Conservation (phyloP, 108 stramenopile species). For the Cylindrotheca closterium region DNA sequence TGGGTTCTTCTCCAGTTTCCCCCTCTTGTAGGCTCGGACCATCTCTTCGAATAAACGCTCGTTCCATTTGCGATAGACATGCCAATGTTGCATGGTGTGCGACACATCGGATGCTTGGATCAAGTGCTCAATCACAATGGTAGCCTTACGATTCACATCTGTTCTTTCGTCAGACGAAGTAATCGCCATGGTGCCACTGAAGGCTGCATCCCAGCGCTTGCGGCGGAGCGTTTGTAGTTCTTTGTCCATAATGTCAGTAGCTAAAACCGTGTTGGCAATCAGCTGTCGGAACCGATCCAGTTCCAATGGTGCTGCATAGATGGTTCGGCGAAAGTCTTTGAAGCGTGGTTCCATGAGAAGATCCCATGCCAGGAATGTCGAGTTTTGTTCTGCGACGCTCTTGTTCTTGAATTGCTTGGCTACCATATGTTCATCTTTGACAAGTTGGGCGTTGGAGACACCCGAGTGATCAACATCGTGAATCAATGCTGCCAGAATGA, state of each 20-base stretch:
- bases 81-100: conserved; percentile 59
- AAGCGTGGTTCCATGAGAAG: conserved; percentile 28
- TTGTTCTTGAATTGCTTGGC: conserved; percentile 29
- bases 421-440: conserved; percentile 23
- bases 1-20: conserved; percentile 17
- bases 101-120: conserved; percentile 57
- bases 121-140: conserved; percentile 46
- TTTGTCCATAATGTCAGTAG: conserved; percentile 32
- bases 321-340: conserved; percentile 15
- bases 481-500: conserved; percentile 40
- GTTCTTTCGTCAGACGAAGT: background rate
- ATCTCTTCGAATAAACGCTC: conserved; percentile 41
- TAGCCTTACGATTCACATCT: conserved; percentile 24
- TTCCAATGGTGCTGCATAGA: conserved; percentile 22
- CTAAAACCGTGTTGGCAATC: conserved; percentile 31
- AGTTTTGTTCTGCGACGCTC: conserved; percentile 43
- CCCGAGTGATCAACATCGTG: conserved; percentile 51
- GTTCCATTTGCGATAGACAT: conserved; percentile 51
- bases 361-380: conserved; percentile 34
- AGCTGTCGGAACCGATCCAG: conserved; percentile 38
- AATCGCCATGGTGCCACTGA: background rate
- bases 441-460: conserved; percentile 39
- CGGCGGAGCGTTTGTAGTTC: conserved; percentile 5
- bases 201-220: conserved; percentile 20
- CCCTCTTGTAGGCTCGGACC: conserved; percentile 16